Base-by-base conservation (phyloP, 2,329 filamentous ascomycete species). In the Microcyclospora pomicola region DNA sequence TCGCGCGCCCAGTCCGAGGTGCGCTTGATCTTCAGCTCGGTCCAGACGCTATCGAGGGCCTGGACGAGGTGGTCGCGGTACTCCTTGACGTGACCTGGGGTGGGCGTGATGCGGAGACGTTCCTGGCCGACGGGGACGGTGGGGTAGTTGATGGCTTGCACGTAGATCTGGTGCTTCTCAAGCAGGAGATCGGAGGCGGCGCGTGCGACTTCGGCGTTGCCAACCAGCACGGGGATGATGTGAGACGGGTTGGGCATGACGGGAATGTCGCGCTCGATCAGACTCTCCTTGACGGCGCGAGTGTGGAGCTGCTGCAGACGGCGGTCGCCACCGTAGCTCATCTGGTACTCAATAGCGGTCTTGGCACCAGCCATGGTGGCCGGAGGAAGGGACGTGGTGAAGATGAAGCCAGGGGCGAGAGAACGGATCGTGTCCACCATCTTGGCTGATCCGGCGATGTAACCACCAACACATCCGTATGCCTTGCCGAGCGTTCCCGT, bases 81-180 rank as follows among this genome's bases (percentile, higher is more conserved):
- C 50, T 83, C 75, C 63, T 81, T 81, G 39, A 75, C 76, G 60
- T 98, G 91, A 32, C 91, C 91, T 0, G 91, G 91, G 1, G 91
- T 98, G 0, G 91, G 91, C 2, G 91, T 98, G 60, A 98, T 85
- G 49, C 91, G 82, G 40, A 98, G 79, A 41, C 91, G 80, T 64
- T 98, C 91, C 67, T 98, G 87, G n/a, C 91, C 91, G 6, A 93
- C 85, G 2, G 91, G 91, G 2, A 98, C 91, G 36, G 91, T 98
- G 2, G 91, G 91, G 64, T 96, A 96, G 67, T 98, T 98, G 72
- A 98, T 96, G 39, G 85, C 86, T 65, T 98, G 91, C 16, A 98
- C 91, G 59, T 98, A 98, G 58, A 98, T 95, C 44, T 78, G 75
- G 67, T 94, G 82, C 49, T 93, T 81, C 49, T 82, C 77, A 11